Base-by-base conservation (phyloP, 495 filamentous ascomycete species). In the Cladorrhinum samala region DNA sequence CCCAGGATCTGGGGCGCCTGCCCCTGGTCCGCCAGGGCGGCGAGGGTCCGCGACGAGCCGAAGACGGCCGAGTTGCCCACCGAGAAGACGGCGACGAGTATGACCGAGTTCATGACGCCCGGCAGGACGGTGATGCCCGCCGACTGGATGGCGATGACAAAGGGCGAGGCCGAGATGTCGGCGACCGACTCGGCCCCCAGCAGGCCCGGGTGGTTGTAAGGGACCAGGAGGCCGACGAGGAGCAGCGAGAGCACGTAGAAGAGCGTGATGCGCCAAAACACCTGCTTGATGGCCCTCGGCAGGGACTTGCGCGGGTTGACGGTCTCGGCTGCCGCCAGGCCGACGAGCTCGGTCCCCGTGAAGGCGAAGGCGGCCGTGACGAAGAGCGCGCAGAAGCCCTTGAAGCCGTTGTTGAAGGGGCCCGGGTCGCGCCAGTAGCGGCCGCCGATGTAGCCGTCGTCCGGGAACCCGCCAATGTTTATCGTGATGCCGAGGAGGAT, bases 351-450 rank as follows among this genome's bases (percentile, higher is more conserved):
- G 9, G 91, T 96, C 40, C 92, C 92, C 3, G 89, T 81, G 59
- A 95, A 97, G 50, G 92, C 83, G 62, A 96, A 96, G 25, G 91
- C 89, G 2, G 91, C 90, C 18, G 88, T 93, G 56, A 96, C 91
- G 56, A 97, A 92, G 51, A 95, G 88, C 64, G 83, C 87, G 77
- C 91, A 96, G 11, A 97, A 76, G 38, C 92, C 92, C 64, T 95
- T 94, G 79, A 96, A 96, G 40, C 92, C 91, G 64, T 94, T 81
- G 72, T 91, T 70, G 69, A 96, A 95, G 9, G 92, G 89, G 38
- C 92, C 92, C 0, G 92, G 92, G 38, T 86, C 38, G n/a, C 73
- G 59, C 91, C 91, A 97, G 72, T 85, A 88, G 20, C 68, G 72
- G n/a, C 81, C 87, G 49, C 92, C 92, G 54, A 96, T 87, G 67